Percentiles rank a stretch among this genome's conserved stretches.
Evolutionary conservation across 768 basidiomycete species (phyloP).

Genomic region (Rhizopogon vinicolor): DNA sequence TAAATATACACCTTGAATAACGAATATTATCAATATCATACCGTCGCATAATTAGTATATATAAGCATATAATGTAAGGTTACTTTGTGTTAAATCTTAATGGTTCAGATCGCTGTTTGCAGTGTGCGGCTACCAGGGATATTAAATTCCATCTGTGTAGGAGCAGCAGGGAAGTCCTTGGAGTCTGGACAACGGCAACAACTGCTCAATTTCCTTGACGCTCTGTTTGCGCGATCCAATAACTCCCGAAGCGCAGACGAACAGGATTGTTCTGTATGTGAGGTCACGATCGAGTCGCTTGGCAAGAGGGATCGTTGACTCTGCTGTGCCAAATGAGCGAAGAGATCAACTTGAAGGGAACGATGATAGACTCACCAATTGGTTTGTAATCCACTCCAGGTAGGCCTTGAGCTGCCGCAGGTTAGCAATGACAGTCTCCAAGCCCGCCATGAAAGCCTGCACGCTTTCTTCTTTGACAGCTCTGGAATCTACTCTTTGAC

Average conservation of each 20-base stretch:
- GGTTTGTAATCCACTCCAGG: slow-evolving; percentile 24
- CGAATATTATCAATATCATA: neutral
- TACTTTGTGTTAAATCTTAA: neutral
- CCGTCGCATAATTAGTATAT: neutral
- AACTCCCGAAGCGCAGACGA: neutral
- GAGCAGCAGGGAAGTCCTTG: neutral
- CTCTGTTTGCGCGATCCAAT: neutral
- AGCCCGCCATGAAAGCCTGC: slow-evolving; percentile 10
- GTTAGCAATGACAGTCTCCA: slow-evolving; percentile 18
- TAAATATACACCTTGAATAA: neutral
- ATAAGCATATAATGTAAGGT: neutral
- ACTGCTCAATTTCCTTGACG: neutral
- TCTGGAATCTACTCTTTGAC: neutral
- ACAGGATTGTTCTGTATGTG: neutral
- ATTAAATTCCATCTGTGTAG: neutral
- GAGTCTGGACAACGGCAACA: neutral
- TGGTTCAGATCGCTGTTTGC: neutral
- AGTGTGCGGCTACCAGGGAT: neutral
- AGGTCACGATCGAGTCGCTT: neutral
- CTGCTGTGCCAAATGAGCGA: slow-evolving; percentile 5
- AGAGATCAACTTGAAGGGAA: slow-evolving; percentile 8
- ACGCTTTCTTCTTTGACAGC: slow-evolving; percentile 6
- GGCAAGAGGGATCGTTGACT: neutral
- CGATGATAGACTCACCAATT: slow-evolving; percentile 16
- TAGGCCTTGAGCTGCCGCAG: slow-evolving; percentile 16